Percentiles rank a stretch among this genome's conserved stretches.
Evolutionary conservation across 331 rosid genomes (phyloP).

Genomic region (Arachis monticola): DNA sequence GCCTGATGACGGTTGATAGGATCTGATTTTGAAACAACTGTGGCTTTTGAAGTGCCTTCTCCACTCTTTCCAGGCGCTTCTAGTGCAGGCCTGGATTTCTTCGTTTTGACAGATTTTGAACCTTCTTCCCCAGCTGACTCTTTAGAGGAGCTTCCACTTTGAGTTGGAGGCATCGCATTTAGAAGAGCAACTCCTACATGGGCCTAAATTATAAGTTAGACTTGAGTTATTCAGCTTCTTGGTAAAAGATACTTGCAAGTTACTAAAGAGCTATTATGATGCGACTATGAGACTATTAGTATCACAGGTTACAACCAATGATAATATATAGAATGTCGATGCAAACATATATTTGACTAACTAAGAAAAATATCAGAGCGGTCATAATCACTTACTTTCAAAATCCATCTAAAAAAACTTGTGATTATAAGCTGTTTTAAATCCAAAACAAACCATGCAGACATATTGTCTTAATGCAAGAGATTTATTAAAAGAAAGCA

Average conservation of each 20-base stretch:
- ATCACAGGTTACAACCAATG: constrained; percentile 9
- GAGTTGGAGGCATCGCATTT: constrained; percentile 81
- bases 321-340: not conserved
- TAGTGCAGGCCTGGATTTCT: constrained; percentile 64
- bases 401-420: too few relatives aligned
- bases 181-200: constrained; percentile 94
- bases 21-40: constrained; percentile 51
- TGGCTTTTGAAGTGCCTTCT: constrained; percentile 77
- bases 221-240: constrained; percentile 25
- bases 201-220: constrained; percentile 68
- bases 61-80: constrained; percentile 72
- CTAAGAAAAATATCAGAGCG: too few relatives aligned
- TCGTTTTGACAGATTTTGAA: constrained; percentile 61
- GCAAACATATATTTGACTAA: not conserved
- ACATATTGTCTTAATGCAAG: constrained; percentile 7
- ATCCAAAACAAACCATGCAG: not conserved
- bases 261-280: constrained; percentile 12
- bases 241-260: constrained; percentile 28
- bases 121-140: constrained; percentile 69
- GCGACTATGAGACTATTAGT: constrained; percentile 25
- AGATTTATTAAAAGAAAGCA: not conserved
- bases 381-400: not conserved
- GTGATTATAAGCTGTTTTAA: too few relatives aligned
- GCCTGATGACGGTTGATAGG: constrained; percentile 66
- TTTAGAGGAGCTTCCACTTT: constrained; percentile 53